A percentile compares a stretch with the other conserved stretches of the same genome.
Conservation (phyloP, 2,329 filamentous ascomycete genomes). For the Berkeleyomyces rouxiae region DNA sequence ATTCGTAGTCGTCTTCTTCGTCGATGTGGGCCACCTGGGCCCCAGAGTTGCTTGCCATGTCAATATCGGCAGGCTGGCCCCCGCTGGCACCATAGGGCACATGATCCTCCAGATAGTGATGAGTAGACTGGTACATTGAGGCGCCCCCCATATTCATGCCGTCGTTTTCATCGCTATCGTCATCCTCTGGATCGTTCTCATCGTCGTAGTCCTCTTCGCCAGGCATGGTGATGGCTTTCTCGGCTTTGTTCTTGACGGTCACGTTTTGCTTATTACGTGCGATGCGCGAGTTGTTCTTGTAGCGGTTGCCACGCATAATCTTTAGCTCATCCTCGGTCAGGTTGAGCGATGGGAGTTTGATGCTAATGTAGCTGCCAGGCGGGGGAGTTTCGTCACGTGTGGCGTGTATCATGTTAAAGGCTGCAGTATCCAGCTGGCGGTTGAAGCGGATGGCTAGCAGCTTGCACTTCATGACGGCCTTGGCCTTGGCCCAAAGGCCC, state of each 20-base stretch:
- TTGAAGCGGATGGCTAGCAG: slow-evolving; percentile 49
- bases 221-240: slow-evolving; percentile 2
- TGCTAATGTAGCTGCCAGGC: slow-evolving; percentile 21
- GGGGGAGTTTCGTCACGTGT: slow-evolving; percentile 20
- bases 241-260: slow-evolving; percentile 15
- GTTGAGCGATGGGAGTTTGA: slow-evolving; percentile 25
- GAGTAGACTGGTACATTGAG: not conserved
- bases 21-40: not conserved
- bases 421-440: slow-evolving; percentile 31
- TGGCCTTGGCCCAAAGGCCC: slow-evolving; percentile 67
- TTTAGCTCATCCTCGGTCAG: slow-evolving; percentile 24
- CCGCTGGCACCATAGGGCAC: no score
- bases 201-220: slow-evolving; percentile 12
- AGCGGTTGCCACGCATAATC: slow-evolving; percentile 21
- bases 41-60: no score
- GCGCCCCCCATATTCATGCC: slow-evolving; percentile 5
- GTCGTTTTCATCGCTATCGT: slow-evolving; percentile 16
- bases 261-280: slow-evolving; percentile 16
- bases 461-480: slow-evolving; percentile 77
- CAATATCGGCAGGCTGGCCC: no score
- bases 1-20: slow-evolving; percentile 9
- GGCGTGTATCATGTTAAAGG: slow-evolving; percentile 28
- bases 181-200: slow-evolving; percentile 5
- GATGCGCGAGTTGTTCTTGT: slow-evolving; percentile 16
- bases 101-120: no score